A percentile compares a stretch with the other conserved stretches of the same genome.
These are phyloP conservation scores for Baorangia bicolor DNA, from an alignment of 768 basidiomycete species.

Conservation along the genomic window DNA sequence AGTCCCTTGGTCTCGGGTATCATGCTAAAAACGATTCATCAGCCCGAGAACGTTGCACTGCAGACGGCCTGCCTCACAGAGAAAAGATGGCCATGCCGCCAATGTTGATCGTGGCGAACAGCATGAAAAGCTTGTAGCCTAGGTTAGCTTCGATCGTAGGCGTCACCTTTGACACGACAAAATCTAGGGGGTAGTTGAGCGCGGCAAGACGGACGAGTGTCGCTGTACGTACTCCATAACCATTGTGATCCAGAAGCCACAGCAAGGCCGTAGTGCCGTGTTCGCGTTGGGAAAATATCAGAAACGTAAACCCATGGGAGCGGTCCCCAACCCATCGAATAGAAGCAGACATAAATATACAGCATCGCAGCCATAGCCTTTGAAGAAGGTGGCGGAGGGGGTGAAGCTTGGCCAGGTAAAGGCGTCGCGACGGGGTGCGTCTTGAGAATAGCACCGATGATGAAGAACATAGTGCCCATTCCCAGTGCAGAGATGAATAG, in stretches of 20 bases:
- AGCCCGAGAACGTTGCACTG: not conserved
- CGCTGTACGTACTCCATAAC: constrained; percentile 63
- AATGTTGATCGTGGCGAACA: constrained; percentile 75
- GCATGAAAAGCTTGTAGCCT: constrained; percentile 74
- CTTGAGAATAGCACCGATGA: constrained; percentile 82
- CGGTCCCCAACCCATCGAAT: constrained; percentile 87
- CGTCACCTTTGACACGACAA: constrained; percentile 70
- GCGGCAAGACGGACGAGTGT: not conserved
- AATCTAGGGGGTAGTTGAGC: constrained; percentile 43
- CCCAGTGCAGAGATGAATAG: constrained; percentile 73
- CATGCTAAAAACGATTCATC: constrained; percentile 33
- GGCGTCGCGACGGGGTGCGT: constrained; percentile 57
- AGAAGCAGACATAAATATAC: constrained; percentile 86
- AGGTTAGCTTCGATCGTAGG: constrained; percentile 59
- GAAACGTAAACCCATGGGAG: constrained; percentile 66
- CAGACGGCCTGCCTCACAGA: constrained; percentile 39
- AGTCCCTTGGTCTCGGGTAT: constrained; percentile 65
- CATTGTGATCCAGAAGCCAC: constrained; percentile 77
- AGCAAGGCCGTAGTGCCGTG: constrained; percentile 77
- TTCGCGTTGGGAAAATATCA: constrained; percentile 86
- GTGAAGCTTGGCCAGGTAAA: constrained; percentile 37
- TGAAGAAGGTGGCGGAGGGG: constrained; percentile 47
- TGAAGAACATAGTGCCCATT: constrained; percentile 80
- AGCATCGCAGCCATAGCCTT: constrained; percentile 86
- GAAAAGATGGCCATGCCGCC: constrained; percentile 68